Conservation (phyloP, 2,329 filamentous ascomycete species). For the Nectriaceae sp. region DNA sequence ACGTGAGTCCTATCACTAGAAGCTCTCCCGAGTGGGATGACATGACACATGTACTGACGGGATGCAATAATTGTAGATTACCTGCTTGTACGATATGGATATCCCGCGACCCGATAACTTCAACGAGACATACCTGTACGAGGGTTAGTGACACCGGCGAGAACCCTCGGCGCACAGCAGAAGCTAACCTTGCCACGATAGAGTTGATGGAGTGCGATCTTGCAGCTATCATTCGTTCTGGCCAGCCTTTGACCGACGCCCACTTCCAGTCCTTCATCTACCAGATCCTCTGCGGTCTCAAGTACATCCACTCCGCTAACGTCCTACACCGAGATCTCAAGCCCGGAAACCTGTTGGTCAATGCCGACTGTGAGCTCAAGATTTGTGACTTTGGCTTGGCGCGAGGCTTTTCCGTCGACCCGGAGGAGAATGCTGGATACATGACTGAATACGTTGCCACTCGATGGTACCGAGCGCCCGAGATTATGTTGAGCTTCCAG, state of each 20-base stretch:
- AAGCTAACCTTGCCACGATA: slow-evolving; percentile 40
- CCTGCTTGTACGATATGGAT: slow-evolving; percentile 99
- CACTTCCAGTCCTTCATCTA: slow-evolving; percentile 99
- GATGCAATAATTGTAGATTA: slow-evolving; percentile 65
- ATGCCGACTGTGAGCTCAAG: slow-evolving; percentile 98
- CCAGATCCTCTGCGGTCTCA: slow-evolving; percentile 97
- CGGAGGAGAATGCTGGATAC: slow-evolving; percentile 97
- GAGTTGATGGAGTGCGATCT: slow-evolving; percentile 99
- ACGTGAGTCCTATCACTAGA: slow-evolving; percentile 55
- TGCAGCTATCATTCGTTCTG: slow-evolving; percentile 95
- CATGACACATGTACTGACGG: slow-evolving; percentile 17
- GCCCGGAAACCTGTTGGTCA: slow-evolving; percentile 94
- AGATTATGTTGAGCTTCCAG: slow-evolving; percentile 99
- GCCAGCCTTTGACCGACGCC: slow-evolving; percentile 94
- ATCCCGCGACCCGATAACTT: slow-evolving; percentile 97
- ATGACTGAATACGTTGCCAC: slow-evolving; percentile 99
- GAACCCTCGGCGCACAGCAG: slow-evolving; percentile 1
- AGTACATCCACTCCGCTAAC: slow-evolving; percentile 99
- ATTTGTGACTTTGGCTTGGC: slow-evolving; percentile 98
- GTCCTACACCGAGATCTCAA: slow-evolving; percentile 97
- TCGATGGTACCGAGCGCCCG: too few relatives aligned
- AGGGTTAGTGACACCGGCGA: slow-evolving; percentile 62
- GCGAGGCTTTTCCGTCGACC: slow-evolving; percentile 94
- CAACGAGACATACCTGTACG: slow-evolving; percentile 98
- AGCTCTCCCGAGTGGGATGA: not conserved